Evolutionary conservation across 306 rosid genomes (phyloP).

Genomic region (Begonia peltatifolia): DNA sequence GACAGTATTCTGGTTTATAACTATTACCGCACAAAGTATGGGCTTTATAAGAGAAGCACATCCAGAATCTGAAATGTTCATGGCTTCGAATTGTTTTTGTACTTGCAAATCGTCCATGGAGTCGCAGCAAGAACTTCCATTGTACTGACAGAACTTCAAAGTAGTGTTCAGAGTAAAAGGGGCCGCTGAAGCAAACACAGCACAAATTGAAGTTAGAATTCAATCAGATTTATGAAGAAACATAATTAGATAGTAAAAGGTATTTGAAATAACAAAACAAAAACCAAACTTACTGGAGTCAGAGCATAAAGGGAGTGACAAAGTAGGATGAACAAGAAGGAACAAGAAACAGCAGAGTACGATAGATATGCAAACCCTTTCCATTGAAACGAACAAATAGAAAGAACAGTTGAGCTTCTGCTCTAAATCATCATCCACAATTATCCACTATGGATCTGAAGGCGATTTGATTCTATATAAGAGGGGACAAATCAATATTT

Average conservation of each 20-base stretch:
- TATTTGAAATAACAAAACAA: slow-evolving; percentile 4
- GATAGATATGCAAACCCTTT: slow-evolving; percentile 21
- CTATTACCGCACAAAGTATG: slow-evolving; percentile 71
- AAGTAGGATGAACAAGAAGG: slow-evolving; percentile 38
- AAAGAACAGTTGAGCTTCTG: too few species aligned
- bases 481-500: not conserved
- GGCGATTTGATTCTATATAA: not conserved
- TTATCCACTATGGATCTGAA: too few species aligned
- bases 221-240: slow-evolving; percentile 3
- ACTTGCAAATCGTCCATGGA: slow-evolving; percentile 48
- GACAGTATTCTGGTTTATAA: not conserved
- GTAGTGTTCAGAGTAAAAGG: slow-evolving; percentile 39
- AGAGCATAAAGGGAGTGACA: slow-evolving; percentile 66
- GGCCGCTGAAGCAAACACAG: slow-evolving; percentile 35
- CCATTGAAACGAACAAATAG: slow-evolving; percentile 23
- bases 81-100: slow-evolving; percentile 43
- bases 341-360: slow-evolving; percentile 34
- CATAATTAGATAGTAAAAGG: slow-evolving; percentile 3
- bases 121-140: slow-evolving; percentile 77
- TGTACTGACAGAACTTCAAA: slow-evolving; percentile 61
- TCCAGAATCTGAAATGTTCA: slow-evolving; percentile 51
- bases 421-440: too few species aligned
- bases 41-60: slow-evolving; percentile 72
- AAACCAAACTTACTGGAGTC: slow-evolving; percentile 53
- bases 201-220: slow-evolving; percentile 5